phyloP scores from a whole-genome alignment of 208 protist species.

The Trypanosomatidae sp. region DNA sequence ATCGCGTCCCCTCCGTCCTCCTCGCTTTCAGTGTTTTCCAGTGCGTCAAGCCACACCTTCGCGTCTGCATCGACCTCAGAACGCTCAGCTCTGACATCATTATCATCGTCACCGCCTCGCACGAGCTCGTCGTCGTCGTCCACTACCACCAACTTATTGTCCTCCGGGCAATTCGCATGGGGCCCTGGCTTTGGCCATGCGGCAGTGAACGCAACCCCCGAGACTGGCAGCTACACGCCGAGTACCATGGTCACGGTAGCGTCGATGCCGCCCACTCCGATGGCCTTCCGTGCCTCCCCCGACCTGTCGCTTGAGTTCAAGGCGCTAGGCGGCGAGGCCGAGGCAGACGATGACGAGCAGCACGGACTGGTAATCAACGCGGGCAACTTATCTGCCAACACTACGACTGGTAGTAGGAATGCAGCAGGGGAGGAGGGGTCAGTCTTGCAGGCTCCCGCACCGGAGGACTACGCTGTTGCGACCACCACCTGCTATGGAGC shows the following conservation, averaged over 20 bases:
- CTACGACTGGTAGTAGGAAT: not conserved
- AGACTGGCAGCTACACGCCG: not conserved
- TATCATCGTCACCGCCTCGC: not conserved
- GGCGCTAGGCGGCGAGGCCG: not conserved
- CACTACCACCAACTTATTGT: not conserved
- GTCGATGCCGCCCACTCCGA: slow-evolving; percentile 14
- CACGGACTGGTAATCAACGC: not conserved
- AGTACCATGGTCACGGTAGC: not conserved
- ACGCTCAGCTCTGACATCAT: not conserved
- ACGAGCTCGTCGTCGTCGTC: not conserved
- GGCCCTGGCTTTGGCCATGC: not conserved
- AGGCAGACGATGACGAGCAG: slow-evolving; percentile 2
- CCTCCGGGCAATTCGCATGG: not conserved
- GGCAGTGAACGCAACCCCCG: not conserved
- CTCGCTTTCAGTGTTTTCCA: not conserved
- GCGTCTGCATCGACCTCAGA: not conserved
- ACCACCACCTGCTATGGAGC: slow-evolving; percentile 1
- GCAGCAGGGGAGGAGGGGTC: not conserved
- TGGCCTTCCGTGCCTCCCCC: not conserved
- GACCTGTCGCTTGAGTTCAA: not conserved
- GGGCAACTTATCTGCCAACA: not conserved
- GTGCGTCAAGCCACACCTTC: not conserved
- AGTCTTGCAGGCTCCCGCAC: not conserved
- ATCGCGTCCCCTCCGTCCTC: too few relatives aligned
- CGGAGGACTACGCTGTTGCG: not conserved